A percentile compares a stretch with the other conserved stretches of the same genome.
phyloP scores from a whole-genome alignment of 2,329 filamentous ascomycete genomes.

The Diaporthe australafricana region DNA sequence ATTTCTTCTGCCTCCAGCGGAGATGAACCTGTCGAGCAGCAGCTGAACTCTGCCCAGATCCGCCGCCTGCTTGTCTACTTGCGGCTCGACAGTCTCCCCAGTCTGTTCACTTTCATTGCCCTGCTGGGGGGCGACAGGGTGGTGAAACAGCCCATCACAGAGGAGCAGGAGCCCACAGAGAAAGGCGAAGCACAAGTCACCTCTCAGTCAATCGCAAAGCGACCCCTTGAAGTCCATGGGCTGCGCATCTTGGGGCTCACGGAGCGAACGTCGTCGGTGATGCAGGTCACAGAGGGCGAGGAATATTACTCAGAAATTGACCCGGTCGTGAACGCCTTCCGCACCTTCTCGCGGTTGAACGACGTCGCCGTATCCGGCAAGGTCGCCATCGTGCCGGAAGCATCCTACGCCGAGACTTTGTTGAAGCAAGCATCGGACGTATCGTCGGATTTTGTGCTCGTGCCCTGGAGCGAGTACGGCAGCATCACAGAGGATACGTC shows the following conservation, averaged over 20 bases:
- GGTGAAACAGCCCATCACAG: conserved; percentile 40
- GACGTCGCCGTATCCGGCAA: conserved; percentile 86
- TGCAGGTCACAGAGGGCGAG: conserved; percentile 88
- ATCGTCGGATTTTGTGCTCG: conserved; percentile 78
- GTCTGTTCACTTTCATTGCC: conserved; percentile 84
- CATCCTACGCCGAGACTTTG: conserved; percentile 83
- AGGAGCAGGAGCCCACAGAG: conserved; percentile 36
- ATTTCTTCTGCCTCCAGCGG: conserved; percentile 47
- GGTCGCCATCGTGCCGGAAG: conserved; percentile 82
- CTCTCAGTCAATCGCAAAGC: conserved; percentile 46
- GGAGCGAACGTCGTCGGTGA: conserved; percentile 93
- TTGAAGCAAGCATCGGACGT: conserved; percentile 77
- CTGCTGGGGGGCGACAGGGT: conserved; percentile 67
- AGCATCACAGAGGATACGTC: conserved; percentile 75
- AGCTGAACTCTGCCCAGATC: conserved; percentile 55
- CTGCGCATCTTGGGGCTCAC: conserved; percentile 89
- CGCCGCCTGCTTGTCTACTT: conserved; percentile 82
- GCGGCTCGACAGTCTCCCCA: conserved; percentile 85
- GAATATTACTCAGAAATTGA: conserved; percentile 76
- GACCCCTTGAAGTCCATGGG: conserved; percentile 80
- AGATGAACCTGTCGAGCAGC: conserved; percentile 43
- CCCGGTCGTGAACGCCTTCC: conserved; percentile 91
- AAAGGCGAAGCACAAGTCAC: conserved; percentile 42
- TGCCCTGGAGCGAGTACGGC: conserved; percentile 92
- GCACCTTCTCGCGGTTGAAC: conserved; percentile 86